A percentile compares a stretch with the other conserved stretches of the same genome.
phyloP scores from a whole-genome alignment of 2,329 filamentous ascomycete species.

The Cadophora sp. region DNA sequence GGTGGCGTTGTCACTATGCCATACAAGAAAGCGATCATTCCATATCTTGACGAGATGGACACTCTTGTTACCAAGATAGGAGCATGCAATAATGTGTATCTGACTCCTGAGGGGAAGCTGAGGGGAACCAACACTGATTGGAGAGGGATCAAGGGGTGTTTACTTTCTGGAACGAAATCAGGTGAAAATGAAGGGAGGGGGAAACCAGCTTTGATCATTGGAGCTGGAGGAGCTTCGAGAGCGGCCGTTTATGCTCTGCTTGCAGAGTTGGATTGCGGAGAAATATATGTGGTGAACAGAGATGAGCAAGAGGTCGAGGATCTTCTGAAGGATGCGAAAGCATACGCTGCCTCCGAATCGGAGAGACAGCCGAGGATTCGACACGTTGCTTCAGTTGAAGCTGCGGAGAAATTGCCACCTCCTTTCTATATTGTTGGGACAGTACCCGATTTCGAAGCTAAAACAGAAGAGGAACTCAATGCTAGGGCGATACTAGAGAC shows the following conservation, averaged over 20 bases:
- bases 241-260: slow-evolving; percentile 76
- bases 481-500: slow-evolving; percentile 52
- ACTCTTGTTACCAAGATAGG: slow-evolving; percentile 73
- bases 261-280: slow-evolving; percentile 69
- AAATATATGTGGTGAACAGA: slow-evolving; percentile 79
- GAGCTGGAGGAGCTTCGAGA: slow-evolving; percentile 75
- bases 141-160: slow-evolving; percentile 72
- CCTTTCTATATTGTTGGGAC: slow-evolving; percentile 75
- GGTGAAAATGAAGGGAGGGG: slow-evolving; percentile 17
- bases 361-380: slow-evolving; percentile 17
- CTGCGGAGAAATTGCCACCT: slow-evolving; percentile 58
- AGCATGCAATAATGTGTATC: slow-evolving; percentile 79
- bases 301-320: slow-evolving; percentile 70
- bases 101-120: slow-evolving; percentile 55
- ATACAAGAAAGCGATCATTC: slow-evolving; percentile 77
- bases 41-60: slow-evolving; percentile 74
- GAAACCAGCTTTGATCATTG: slow-evolving; percentile 71
- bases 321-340: slow-evolving; percentile 66
- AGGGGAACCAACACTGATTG: slow-evolving; percentile 83
- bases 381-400: slow-evolving; percentile 27
- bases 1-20: slow-evolving; percentile 82
- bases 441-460: slow-evolving; percentile 76
- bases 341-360: slow-evolving; percentile 4
- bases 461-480: slow-evolving; percentile 63
- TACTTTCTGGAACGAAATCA: slow-evolving; percentile 58